phyloP scores from a whole-genome alignment of 768 basidiomycete species.

The Lepiota venenata region DNA sequence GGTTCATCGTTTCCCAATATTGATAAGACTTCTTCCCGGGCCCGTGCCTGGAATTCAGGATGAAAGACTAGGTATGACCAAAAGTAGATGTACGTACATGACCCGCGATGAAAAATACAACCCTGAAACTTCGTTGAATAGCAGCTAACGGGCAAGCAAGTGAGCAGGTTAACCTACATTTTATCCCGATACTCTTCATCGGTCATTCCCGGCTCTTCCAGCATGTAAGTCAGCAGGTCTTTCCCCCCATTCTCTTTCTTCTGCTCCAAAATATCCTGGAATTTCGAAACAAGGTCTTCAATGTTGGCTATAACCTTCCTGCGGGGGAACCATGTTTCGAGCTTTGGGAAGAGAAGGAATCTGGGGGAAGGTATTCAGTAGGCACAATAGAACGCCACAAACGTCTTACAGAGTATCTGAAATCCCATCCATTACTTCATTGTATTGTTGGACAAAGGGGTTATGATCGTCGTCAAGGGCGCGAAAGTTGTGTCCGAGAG shows the following conservation, averaged over 20 bases:
- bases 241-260: slow-evolving; percentile 29
- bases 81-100: slow-evolving; percentile 18
- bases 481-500: slow-evolving; percentile 34
- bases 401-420: slow-evolving; percentile 10
- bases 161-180: slow-evolving; percentile 16
- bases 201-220: slow-evolving; percentile 28
- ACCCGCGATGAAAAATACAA: slow-evolving; percentile 35
- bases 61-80: slow-evolving; percentile 5
- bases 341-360: slow-evolving; percentile 29
- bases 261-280: slow-evolving; percentile 21
- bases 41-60: slow-evolving; percentile 31
- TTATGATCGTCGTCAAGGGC: slow-evolving; percentile 27
- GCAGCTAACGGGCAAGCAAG: too few species aligned
- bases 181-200: slow-evolving; percentile 33
- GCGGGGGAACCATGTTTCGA: slow-evolving; percentile 27
- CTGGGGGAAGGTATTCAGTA: slow-evolving; percentile 18
- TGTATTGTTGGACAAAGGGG: slow-evolving; percentile 33
- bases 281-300: slow-evolving; percentile 25
- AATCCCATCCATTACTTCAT: slow-evolving; percentile 31
- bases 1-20: slow-evolving; percentile 18
- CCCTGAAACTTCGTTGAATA: too few species aligned
- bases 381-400: too few species aligned
- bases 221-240: slow-evolving; percentile 32
- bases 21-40: slow-evolving; percentile 33
- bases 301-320: slow-evolving; percentile 24